Evolutionary conservation across 2,329 filamentous ascomycete species (phyloP).

Genomic region (Cordyceps fumosorosea): DNA sequence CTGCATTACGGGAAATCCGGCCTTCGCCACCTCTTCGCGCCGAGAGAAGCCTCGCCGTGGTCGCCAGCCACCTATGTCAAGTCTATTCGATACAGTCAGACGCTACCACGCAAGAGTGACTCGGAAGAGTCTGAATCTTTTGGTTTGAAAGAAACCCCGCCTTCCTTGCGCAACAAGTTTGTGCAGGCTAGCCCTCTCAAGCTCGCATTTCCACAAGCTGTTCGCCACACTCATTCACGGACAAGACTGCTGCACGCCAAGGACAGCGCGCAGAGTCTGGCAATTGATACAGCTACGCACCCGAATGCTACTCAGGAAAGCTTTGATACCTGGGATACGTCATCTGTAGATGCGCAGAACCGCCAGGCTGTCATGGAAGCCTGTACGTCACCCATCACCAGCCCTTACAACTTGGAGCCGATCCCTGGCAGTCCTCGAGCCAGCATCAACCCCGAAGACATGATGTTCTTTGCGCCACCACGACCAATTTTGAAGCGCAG

Average conservation of each 20-base stretch:
- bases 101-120: slow-evolving; percentile 28
- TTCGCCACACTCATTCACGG: slow-evolving; percentile 50
- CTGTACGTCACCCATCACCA: slow-evolving; percentile 32
- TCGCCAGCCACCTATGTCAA: slow-evolving; percentile 34
- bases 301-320: slow-evolving; percentile 46
- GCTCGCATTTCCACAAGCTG: slow-evolving; percentile 38
- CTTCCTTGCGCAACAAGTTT: slow-evolving; percentile 31
- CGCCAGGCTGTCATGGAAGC: slow-evolving; percentile 50
- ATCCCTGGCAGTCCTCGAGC: slow-evolving; percentile 61
- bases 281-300: slow-evolving; percentile 39
- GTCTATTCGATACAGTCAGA: slow-evolving; percentile 45
- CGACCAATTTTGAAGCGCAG: slow-evolving; percentile 39
- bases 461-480: slow-evolving; percentile 50
- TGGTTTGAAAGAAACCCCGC: slow-evolving; percentile 35
- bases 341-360: slow-evolving; percentile 55
- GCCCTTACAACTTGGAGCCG: slow-evolving; percentile 57
- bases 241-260: slow-evolving; percentile 44
- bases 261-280: slow-evolving; percentile 35
- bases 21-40: neutral
- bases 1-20: slow-evolving; percentile 23
- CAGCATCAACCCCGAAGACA: slow-evolving; percentile 56
- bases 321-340: slow-evolving; percentile 73
- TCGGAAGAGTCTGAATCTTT: slow-evolving; percentile 28
- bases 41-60: slow-evolving; percentile 19
- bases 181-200: slow-evolving; percentile 22